These are phyloP conservation scores for Monosporascus cannonballus DNA, from an alignment of 2,329 filamentous ascomycete species.

Conservation along the genomic window DNA sequence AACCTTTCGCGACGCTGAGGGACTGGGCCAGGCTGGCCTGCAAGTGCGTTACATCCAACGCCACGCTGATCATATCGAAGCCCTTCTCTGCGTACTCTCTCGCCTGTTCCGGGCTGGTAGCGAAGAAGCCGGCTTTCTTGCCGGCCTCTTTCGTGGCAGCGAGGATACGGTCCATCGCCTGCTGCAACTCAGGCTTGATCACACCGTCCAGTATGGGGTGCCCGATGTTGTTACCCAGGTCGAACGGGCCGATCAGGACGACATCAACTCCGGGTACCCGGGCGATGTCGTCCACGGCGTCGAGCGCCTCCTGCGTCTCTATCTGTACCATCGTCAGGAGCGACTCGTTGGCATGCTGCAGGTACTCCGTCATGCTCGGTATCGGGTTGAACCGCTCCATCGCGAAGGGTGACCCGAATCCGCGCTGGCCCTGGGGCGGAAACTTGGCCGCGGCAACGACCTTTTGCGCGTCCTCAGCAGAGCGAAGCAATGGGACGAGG, in stretches of 20 bases:
- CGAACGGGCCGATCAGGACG: constrained; percentile 61
- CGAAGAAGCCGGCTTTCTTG: constrained; percentile 61
- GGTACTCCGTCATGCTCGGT: constrained; percentile 47
- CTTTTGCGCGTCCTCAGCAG: constrained; percentile 43
- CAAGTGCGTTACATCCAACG: constrained; percentile 49
- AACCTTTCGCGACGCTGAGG: constrained; percentile 40
- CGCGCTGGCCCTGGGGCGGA: constrained; percentile 46
- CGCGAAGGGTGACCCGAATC: constrained; percentile 50
- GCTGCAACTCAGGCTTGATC: constrained; percentile 51
- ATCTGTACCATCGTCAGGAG: constrained; percentile 63
- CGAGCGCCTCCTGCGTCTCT: constrained; percentile 57
- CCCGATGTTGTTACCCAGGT: constrained; percentile 59
- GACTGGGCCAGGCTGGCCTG: constrained; percentile 39
- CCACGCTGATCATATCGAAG: constrained; percentile 56
- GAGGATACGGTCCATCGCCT: constrained; percentile 53
- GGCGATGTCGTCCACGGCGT: constrained; percentile 56
- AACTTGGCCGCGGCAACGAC: constrained; percentile 50
- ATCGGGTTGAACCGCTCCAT: constrained; percentile 42
- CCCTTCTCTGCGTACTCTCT: constrained; percentile 48
- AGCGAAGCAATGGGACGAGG: constrained; percentile 48
- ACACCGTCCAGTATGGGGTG: constrained; percentile 55
- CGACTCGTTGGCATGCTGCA: constrained; percentile 49
- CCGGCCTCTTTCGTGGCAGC: constrained; percentile 53
- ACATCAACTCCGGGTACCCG: constrained; percentile 54
- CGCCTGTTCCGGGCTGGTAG: constrained; percentile 49